phyloP scores from a whole-genome alignment of 371 early-diverging fungal genomes.

The Apophysomyces sp. region DNA sequence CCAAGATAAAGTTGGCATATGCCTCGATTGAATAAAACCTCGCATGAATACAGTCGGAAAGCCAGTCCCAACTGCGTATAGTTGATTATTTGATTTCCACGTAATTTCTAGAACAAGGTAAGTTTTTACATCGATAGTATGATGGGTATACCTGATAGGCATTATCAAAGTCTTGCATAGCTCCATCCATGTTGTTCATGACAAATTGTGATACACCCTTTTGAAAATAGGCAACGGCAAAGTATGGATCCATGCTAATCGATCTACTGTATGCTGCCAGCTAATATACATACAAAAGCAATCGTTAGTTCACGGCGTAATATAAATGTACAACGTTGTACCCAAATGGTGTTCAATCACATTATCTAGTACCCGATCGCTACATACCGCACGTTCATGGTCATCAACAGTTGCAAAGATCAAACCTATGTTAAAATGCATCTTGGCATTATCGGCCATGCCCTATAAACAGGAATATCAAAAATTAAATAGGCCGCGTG shows the following conservation, averaged over 20 bases:
- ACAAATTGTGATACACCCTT: slow-evolving; percentile 85
- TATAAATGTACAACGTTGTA: slow-evolving; percentile 9
- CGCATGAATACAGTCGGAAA: slow-evolving; percentile 84
- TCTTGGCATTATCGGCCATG: slow-evolving; percentile 90
- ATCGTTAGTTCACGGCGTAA: slow-evolving; percentile 7
- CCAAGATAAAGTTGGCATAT: slow-evolving; percentile 80
- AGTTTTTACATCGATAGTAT: not conserved
- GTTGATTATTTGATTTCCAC: slow-evolving; percentile 90
- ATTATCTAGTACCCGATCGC: slow-evolving; percentile 5
- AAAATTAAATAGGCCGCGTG: not conserved
- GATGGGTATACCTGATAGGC: slow-evolving; percentile 51
- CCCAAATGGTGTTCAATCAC: slow-evolving; percentile 1
- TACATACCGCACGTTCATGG: slow-evolving; percentile 81
- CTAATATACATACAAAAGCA: slow-evolving; percentile 31
- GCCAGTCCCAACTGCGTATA: slow-evolving; percentile 92
- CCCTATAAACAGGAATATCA: slow-evolving; percentile 41
- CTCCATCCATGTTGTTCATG: slow-evolving; percentile 53
- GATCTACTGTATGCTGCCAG: slow-evolving; percentile 74
- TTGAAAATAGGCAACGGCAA: slow-evolving; percentile 92
- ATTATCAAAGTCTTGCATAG: slow-evolving; percentile 74
- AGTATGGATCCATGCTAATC: slow-evolving; percentile 78
- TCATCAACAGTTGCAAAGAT: slow-evolving; percentile 73
- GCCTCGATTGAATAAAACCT: slow-evolving; percentile 89
- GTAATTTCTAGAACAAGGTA: slow-evolving; percentile 59
- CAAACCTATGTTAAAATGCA: slow-evolving; percentile 94